Base-by-base conservation (phyloP, 2,329 filamentous ascomycete genomes). In the Xylariaceae sp. region DNA sequence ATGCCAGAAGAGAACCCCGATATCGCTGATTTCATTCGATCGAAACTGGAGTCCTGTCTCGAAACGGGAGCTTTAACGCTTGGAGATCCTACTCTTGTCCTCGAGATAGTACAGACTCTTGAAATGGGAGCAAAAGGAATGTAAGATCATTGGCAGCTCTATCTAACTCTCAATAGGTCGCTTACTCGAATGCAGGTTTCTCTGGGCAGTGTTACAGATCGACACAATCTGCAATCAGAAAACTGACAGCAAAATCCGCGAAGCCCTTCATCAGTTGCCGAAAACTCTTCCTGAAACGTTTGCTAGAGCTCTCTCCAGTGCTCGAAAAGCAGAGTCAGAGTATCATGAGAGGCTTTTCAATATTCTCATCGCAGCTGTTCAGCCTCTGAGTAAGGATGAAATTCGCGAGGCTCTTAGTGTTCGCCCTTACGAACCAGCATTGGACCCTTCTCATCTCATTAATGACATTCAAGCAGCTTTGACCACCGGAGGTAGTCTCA, bases 401-500 rank as follows among this genome's bases (percentile, higher is more conserved):
- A 52, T 73, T 37, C 56, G 60, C 16, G 68, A 72, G 56, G 66
- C 67, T 5, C 40, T 70, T 0, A 68, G 67, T 12, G 64, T 73
- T 36, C 25, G 25, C 8, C 25, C 25, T 29, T 29, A 29, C 25
- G 8, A 29, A 29, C 11, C 25, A 7, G 22, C 14, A 11, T 48
- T 41, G 37, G 22, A 45, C 21, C 46, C 33, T 3, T 40, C 42
- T 11, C 22, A 40, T 17, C 21, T 35, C 14, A 45, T 49, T 20
- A 49, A 49, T 20, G 22, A 45, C 22, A 33, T 49, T 17, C 27
- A 49, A 5, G 20, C 12, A 11, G 23, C 39, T 11, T 34, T 49
- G 22, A 22, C 23, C 36, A 20, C 32, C 2, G 38, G 47, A 11
- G 47, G 47, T 20, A 49, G 38, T 17, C 19, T 49, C 6, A 32